These are phyloP conservation scores for Crotalaria pallida DNA, from an alignment of 306 rosid species.

Conservation along the genomic window DNA sequence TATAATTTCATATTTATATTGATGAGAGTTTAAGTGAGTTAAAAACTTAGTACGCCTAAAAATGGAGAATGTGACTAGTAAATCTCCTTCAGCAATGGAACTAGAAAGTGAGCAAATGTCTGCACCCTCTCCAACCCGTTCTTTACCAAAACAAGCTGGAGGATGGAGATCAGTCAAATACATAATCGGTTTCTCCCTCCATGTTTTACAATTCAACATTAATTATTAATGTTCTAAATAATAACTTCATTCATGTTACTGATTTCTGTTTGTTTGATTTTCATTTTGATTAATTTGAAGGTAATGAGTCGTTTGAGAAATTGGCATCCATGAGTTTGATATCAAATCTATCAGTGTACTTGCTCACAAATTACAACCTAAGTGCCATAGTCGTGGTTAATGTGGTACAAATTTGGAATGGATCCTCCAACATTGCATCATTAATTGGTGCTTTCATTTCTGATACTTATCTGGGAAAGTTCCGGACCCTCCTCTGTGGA, in stretches of 20 bases:
- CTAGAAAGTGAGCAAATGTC: background rate
- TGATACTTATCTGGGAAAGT: slow-evolving; percentile 74
- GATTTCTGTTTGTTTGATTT: background rate
- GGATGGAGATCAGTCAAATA: slow-evolving; percentile 32
- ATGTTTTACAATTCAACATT: background rate
- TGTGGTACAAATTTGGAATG: slow-evolving; percentile 69
- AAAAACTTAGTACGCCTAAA: background rate
- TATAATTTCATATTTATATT: background rate
- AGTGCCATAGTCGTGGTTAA: slow-evolving; percentile 49
- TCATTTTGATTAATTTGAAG: slow-evolving; percentile 19
- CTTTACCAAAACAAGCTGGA: background rate
- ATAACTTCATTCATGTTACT: background rate
- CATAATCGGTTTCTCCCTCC: slow-evolving; percentile 2
- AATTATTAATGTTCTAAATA: background rate
- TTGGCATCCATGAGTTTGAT: slow-evolving; percentile 85
- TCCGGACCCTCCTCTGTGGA: slow-evolving; percentile 61
- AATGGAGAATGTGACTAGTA: slow-evolving; percentile 21
- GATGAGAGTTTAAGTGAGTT: background rate
- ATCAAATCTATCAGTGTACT: slow-evolving; percentile 54
- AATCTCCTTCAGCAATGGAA: background rate
- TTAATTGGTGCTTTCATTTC: slow-evolving; percentile 67
- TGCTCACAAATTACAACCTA: slow-evolving; percentile 47
- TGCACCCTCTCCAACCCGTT: background rate
- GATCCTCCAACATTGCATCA: slow-evolving; percentile 59
- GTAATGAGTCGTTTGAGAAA: slow-evolving; percentile 83